Percentiles rank a stretch among this genome's conserved stretches.
Conservation (phyloP, 805 yeast genomes). For the Starmerella potacharoeniae region DNA sequence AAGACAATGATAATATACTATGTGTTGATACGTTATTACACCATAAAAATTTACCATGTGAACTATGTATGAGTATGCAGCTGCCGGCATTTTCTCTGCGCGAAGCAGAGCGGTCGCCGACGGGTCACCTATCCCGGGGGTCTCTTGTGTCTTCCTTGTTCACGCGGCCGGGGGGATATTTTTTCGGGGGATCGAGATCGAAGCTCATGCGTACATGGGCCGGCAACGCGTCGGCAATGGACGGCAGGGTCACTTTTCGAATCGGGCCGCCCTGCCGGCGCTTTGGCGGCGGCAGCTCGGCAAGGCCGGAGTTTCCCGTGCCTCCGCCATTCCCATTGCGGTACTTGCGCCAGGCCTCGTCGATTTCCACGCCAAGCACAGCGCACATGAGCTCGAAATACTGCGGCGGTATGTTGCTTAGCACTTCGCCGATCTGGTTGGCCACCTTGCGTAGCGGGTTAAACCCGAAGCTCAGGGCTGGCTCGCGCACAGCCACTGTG, state of each 20-base stretch:
- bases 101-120: background rate
- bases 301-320: background rate
- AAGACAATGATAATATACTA: no score
- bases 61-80: background rate
- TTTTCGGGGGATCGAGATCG: background rate
- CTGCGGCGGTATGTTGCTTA: constrained; percentile 20
- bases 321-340: background rate
- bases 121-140: background rate
- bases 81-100: no score
- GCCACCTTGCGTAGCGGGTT: constrained; percentile 34
- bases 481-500: constrained; percentile 60
- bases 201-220: background rate
- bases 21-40: no score
- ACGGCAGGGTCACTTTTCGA: background rate
- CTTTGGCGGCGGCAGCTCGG: background rate
- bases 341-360: background rate
- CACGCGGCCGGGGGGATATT: background rate
- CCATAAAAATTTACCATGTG: background rate
- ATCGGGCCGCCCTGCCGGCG: background rate
- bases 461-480: constrained; percentile 65
- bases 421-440: constrained; percentile 28
- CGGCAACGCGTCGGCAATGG: background rate
- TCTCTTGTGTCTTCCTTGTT: background rate
- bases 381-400: constrained; percentile 4
- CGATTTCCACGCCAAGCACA: constrained; percentile 3